phyloP scores from a whole-genome alignment of 1,284 basidiomycete genomes.

The Athelia sp. region DNA sequence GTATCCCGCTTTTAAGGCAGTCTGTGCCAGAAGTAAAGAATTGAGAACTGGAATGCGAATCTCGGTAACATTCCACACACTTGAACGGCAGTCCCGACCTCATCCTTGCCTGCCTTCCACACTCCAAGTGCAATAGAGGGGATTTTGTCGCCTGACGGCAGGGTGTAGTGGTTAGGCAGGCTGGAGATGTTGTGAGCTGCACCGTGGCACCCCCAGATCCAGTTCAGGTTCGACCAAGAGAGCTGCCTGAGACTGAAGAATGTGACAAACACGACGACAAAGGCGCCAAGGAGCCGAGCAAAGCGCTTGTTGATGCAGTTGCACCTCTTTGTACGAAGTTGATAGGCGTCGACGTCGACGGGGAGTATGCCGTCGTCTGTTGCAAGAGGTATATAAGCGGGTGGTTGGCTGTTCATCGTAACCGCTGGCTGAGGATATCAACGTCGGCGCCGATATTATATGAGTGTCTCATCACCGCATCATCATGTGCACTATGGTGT shows the following conservation, averaged over 20 bases:
- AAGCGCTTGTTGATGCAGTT: not conserved
- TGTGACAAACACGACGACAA: not conserved
- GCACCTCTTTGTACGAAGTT: not conserved
- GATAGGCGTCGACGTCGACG: no score
- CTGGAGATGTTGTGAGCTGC: not conserved
- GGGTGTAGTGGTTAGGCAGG: slow-evolving; percentile 44
- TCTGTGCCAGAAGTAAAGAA: slow-evolving; percentile 27
- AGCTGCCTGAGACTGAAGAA: not conserved
- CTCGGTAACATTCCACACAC: slow-evolving; percentile 19
- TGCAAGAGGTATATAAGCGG: no score
- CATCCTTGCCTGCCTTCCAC: slow-evolving; percentile 50
- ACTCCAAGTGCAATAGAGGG: slow-evolving; percentile 60
- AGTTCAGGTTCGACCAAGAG: not conserved
- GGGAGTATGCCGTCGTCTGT: no score
- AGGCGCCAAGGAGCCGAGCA: not conserved
- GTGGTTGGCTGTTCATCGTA: no score
- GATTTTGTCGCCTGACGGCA: slow-evolving; percentile 59
- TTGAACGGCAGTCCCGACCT: slow-evolving; percentile 59
- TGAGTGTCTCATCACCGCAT: no score
- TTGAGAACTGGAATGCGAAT: slow-evolving; percentile 1
- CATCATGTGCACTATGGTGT: no score
- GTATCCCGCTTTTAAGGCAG: slow-evolving; percentile 57
- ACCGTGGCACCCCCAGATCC: not conserved
- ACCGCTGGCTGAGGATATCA: no score
- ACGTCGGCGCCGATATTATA: no score